A percentile compares a stretch with the other conserved stretches of the same genome.
Evolutionary conservation across 2,329 filamentous ascomycete species (phyloP).

Genomic region (Aspergillus felis): DNA sequence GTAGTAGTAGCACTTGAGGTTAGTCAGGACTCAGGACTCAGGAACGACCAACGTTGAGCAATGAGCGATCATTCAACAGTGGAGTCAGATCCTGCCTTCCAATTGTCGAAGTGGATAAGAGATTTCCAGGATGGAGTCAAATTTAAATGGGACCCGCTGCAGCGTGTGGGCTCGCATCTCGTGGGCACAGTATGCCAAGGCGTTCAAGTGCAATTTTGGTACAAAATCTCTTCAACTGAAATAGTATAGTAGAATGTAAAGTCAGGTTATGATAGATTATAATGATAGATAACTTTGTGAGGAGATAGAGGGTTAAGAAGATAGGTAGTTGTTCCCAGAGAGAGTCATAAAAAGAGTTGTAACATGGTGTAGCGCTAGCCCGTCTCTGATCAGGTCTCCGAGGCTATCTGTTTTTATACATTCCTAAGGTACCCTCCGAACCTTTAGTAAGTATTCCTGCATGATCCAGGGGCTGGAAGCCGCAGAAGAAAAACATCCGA

Average conservation of each 20-base stretch:
- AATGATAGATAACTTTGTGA: background rate
- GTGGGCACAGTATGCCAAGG: background rate
- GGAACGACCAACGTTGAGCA: background rate
- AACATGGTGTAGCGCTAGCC: background rate
- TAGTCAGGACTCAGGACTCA: background rate
- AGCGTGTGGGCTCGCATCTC: background rate
- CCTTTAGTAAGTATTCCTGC: background rate
- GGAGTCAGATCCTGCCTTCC: background rate
- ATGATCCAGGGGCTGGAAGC: background rate
- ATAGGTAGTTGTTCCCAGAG: background rate
- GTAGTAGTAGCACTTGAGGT: background rate
- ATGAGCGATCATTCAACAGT: background rate
- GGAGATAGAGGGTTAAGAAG: background rate
- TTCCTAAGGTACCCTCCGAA: background rate
- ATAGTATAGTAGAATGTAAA: background rate
- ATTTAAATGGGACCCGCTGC: background rate
- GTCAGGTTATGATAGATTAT: background rate
- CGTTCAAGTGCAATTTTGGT: background rate
- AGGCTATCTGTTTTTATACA: background rate
- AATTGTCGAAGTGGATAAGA: background rate
- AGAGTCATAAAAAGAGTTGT: too few species aligned
- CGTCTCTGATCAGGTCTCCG: background rate
- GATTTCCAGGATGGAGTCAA: background rate
- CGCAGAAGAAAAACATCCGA: background rate
- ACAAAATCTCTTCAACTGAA: background rate